Base-by-base conservation (phyloP, 148 eudicot genomes). In the Fagopyrum tataricum region DNA sequence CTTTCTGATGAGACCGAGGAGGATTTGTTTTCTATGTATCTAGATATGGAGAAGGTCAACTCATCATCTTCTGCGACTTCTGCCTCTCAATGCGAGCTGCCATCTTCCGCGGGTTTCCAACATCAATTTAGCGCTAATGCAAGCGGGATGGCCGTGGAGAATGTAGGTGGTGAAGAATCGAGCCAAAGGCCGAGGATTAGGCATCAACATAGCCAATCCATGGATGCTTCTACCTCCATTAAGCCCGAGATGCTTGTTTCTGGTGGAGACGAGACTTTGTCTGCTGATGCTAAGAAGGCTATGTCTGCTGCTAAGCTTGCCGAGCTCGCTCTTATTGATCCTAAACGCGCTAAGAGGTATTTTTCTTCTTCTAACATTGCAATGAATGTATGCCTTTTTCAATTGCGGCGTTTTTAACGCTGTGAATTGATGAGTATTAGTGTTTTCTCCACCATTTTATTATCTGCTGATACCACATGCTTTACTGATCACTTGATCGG, bases 291-390 rank as follows among this genome's bases (percentile, higher is more conserved):
- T 21, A 94, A 94, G 88, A 94, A 94, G 77, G 90, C 98, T 15
- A 87, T 94, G 83, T 91, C 98, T 55, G 91, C 98, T 79, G 90
- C 98, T 70, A 94, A 94, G 81, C 97, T 94, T 79, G 98, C 98
- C 67, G 98, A 94, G 79, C 90, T 94, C 53, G 97, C 98, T 67
- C 96, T 91, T 71, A 77, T 94, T 56, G 98, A 94, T 75, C 98
- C 98, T 43, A 94, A 94, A 78, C 89, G 98, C 13, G 98, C 98
- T 8, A 94, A 94, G 80, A 91, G 98, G 98, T 91, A 85, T 41
- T 12, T 17, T 39, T 61, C 21, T 48, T 3, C n/a, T n/a, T n/a
- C 37, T 31, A 3, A 31, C 37, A 31, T 31, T 31, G 37, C 37
- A 31, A 31, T 31, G 37, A 31, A 3, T n/a, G n/a, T n/a, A n/a